Base-by-base conservation (phyloP, 75 land plant species). In the Pinus albicaulis region DNA sequence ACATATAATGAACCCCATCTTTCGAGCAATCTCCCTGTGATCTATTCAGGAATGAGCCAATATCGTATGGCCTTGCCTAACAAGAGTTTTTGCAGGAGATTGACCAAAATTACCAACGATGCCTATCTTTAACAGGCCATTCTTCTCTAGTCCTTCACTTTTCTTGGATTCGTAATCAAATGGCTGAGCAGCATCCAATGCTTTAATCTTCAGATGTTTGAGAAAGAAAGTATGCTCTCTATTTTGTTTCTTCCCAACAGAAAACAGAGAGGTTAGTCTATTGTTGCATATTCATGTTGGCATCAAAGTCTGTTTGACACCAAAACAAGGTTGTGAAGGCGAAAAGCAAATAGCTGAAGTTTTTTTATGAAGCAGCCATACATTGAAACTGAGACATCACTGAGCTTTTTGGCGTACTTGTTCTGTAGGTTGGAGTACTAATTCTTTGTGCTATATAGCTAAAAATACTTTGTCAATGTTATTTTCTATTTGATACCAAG, bases 71-170 rank as follows among this genome's bases (percentile, higher is more conserved):
- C 90, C 89, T 26, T 92, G 90, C 22, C 76, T 55, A 52, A 74
- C 59, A 3, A 92, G 53, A 53, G 81, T 76, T 64, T 84, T 78
- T 57, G 95, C 88, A 2, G 88, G 81, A 74, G 90, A 92, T 72
- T 90, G 90, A 11, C 92, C 92, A 73, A 88, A 92, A 79, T 90
- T 92, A 12, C 92, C 95, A 20, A 92, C 78, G 22, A 92, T 82
- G 16, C 85, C 91, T 60, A 91, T 77, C 81, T 81, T 89, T 48
- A 91, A 80, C 71, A 76, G 83, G 3, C 59, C n/a, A 58, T 16
- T 10, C n/a, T 3, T 17, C n/a, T 58, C 57, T 62, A 81, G 28
- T 61, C 76, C 77, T 52, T 79, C 71, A 31, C 74, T 61, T 73
- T 61, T 58, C 44, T 52, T 74, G 14, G 84, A 76, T 66, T 85